Evolutionary conservation across 2,329 filamentous ascomycete genomes (phyloP), one percentile per base, ranked within the genome.

Genomic region (Fusarium coffeatum): DNA sequence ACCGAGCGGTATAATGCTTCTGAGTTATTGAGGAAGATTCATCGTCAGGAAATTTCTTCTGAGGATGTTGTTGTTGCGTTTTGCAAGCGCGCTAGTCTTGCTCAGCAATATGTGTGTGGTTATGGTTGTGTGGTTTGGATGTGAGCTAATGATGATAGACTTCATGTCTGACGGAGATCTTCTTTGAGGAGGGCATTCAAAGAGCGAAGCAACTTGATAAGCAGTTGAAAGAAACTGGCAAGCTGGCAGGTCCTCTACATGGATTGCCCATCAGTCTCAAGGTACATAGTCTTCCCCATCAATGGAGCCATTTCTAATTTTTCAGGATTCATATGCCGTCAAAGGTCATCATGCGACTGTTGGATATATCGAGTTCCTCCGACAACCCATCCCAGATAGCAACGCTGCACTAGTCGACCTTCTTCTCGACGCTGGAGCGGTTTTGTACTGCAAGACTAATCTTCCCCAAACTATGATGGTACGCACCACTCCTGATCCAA

Each of bases 391-490:
- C 0, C 72, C 72, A 1, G 57, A 69, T 4, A 48, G 55, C 10
- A 75, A 72, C 28, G 70, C 76, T 8, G 63, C 76, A 0, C 50
- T 77, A 3, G 76, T 77, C 0, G 49, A 77, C 5, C 37, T 77
- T 6, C 55, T 78, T 1, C 53, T 76, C 2, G 71, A 73, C 6
- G 68, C 70, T 1, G 76, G 76, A 13, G 76, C 74, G 6, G 74
- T 78, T 13, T n/a, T 78, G 0, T 78, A 77, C 34, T 72, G 67
- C 72, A 78, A 87, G 77, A 87, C 86, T 7, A 86, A 84, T 64
- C 78, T 87, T 9, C 84, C 85, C 0, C 89, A 88, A 16, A 87
- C 87, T 77, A 89, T 91, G 88, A 89, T 90, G 63, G 85, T 88
- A 41, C 12, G 53, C 2, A 9, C 3, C 22, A 10, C 5, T 2